Evolutionary conservation across 2,329 filamentous ascomycete genomes (phyloP).

Genomic region (Fusarium abutilonis): DNA sequence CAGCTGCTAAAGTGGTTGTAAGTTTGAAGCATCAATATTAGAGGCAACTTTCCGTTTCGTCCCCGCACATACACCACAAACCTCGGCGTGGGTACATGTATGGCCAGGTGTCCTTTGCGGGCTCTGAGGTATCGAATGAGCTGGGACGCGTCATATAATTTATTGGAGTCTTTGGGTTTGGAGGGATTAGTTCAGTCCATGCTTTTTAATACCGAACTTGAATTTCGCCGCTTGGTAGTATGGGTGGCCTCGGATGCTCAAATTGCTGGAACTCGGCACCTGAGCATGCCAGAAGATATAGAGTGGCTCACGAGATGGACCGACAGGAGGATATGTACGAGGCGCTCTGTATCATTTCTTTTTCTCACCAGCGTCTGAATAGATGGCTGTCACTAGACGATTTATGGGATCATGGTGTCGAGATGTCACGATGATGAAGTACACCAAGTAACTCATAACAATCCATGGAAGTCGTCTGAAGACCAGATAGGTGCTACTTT

Average conservation of each 20-base stretch:
- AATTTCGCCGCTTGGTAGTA: slow-evolving; percentile 44
- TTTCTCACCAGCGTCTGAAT: slow-evolving; percentile 43
- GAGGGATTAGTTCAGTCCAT: slow-evolving; percentile 51
- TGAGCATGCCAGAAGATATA: slow-evolving; percentile 34
- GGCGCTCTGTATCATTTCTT: slow-evolving; percentile 43
- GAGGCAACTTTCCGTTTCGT: slow-evolving; percentile 31
- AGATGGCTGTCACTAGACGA: slow-evolving; percentile 43
- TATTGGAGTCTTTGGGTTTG: slow-evolving; percentile 55
- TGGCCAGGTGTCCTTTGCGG: slow-evolving; percentile 43
- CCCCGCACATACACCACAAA: slow-evolving; percentile 39
- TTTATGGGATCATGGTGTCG: slow-evolving; percentile 7
- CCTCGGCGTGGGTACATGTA: slow-evolving; percentile 40
- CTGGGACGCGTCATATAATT: slow-evolving; percentile 50
- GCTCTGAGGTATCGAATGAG: slow-evolving; percentile 45
- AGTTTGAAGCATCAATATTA: slow-evolving; percentile 35
- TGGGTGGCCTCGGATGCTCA: slow-evolving; percentile 29
- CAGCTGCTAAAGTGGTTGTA: slow-evolving; percentile 59
- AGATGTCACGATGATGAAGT: background rate
- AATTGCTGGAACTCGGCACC: slow-evolving; percentile 33
- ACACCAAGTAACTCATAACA: background rate
- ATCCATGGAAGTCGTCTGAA: background rate
- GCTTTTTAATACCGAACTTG: slow-evolving; percentile 51
- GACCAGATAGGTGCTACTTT: background rate
- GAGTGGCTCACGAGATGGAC: slow-evolving; percentile 38
- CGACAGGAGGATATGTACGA: slow-evolving; percentile 40